Evolutionary conservation across 73 alveolate genomes (phyloP).

Genomic region (Breviolum minutum): DNA sequence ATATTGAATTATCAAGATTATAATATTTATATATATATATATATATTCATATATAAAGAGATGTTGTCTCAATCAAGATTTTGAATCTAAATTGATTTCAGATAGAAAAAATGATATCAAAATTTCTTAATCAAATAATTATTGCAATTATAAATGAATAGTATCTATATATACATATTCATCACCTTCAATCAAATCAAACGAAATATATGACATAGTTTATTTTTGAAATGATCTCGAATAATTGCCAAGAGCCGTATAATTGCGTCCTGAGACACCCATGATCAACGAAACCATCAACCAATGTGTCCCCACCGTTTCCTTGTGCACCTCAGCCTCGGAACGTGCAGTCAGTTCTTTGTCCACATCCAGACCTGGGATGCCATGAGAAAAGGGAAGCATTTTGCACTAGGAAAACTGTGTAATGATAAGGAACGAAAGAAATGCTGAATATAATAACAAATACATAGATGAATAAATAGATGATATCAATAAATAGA

Average conservation of each 20-base stretch:
- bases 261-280: not conserved
- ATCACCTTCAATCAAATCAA: not conserved
- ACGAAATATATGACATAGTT: not conserved
- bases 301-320: not conserved
- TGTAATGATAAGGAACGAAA: not conserved
- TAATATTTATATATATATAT: not conserved
- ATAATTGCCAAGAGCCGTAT: not conserved
- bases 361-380: not conserved
- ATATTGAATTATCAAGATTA: not conserved
- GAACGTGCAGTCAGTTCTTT: slow-evolving; percentile 13
- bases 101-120: not conserved
- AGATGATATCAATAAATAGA: not conserved
- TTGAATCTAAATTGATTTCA: not conserved
- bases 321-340: not conserved
- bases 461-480: no score
- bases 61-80: not conserved
- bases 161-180: not conserved
- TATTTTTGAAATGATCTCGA: not conserved
- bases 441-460: not conserved
- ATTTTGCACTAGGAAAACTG: not conserved
- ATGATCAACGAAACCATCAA: not conserved
- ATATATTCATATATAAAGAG: not conserved
- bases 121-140: not conserved
- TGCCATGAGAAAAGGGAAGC: not conserved
- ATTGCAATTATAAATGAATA: not conserved